These are phyloP conservation scores for Rhododendron kiyosumense DNA, from an alignment of 148 eudicot species.

Conservation along the genomic window DNA sequence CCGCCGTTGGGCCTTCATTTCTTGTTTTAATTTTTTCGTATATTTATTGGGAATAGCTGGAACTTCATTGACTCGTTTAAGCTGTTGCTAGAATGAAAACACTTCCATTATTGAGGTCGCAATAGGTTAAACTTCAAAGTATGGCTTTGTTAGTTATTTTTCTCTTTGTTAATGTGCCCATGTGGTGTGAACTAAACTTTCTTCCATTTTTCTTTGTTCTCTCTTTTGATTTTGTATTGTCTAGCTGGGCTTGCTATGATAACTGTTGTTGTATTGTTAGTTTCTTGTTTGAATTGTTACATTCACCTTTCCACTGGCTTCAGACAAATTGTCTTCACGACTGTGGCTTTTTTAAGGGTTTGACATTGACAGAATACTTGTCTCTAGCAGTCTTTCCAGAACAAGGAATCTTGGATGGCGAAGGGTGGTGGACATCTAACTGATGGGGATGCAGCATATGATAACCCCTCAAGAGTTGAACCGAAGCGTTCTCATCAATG, in stretches of 20 bases:
- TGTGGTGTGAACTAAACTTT: neutral
- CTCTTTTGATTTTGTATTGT: neutral
- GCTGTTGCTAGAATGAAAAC: neutral
- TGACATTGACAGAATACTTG: neutral
- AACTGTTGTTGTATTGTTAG: neutral
- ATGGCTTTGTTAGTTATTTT: neutral
- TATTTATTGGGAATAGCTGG: neutral
- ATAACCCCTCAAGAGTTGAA: constrained; percentile 31
- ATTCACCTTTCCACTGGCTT: neutral
- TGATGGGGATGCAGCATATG: constrained; percentile 34
- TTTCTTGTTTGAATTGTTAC: neutral
- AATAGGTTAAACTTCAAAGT: neutral
- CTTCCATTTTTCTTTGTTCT: neutral
- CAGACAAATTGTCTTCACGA: neutral
- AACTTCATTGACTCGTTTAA: neutral
- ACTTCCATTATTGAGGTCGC: neutral
- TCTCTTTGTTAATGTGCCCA: neutral
- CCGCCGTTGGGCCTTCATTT: neutral
- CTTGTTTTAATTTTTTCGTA: neutral
- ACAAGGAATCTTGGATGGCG: constrained; percentile 46
- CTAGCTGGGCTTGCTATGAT: neutral
- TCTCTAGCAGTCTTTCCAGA: constrained; percentile 30
- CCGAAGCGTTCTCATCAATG: constrained; percentile 43
- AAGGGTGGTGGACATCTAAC: constrained; percentile 29
- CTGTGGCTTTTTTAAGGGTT: neutral